Evolutionary conservation across 768 basidiomycete species (phyloP), one percentile per base, ranked within the genome.

Genomic region (Lentinula detonsa): DNA sequence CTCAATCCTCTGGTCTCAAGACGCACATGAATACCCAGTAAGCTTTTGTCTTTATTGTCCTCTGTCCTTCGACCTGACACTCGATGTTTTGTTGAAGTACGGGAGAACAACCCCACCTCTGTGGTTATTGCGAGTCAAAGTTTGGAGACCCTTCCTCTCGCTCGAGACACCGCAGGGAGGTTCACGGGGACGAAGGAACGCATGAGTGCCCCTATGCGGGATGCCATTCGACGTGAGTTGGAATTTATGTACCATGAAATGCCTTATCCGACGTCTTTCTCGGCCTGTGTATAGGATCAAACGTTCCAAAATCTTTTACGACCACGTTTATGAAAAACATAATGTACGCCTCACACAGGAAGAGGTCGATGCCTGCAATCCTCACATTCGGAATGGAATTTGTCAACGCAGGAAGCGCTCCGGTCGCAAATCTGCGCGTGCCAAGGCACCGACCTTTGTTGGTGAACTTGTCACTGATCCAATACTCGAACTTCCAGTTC

Each of bases 111-210:
- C 87, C 86, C 1, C 79, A 76, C 65, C 57, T 56, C 5, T 91
- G 89, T 65, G 75, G 73, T 8, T 71, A 68, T 21, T 90, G 88
- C 66, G 60, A 57, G 9, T 74, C 79, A 34, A 70, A 74, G 13
- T 90, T 90, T 64, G 83, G 83, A 13, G 88, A 90, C 65, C 88
- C 86, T 10, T 90, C 88, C 0, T 89, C 88, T 49, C 75, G 85
- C 63, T 74, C 81, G 34, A 84, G 88, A 8, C 88, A 90, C 65
- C 75, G 78, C 59, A 83, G 80, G 66, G 87, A 89, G 70, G 80
- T 75, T 2, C 88, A 90, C 66, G 64, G 68, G 16, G 69, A 69
- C 2, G 62, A 73, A 28, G 75, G 76, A 31, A 73, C 72, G 31
- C 84, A 79, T 64, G 67, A 66, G 46, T 89, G 86, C 66, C 75